phyloP scores from a whole-genome alignment of 2,329 filamentous ascomycete species.

The Fusarium sp. region DNA sequence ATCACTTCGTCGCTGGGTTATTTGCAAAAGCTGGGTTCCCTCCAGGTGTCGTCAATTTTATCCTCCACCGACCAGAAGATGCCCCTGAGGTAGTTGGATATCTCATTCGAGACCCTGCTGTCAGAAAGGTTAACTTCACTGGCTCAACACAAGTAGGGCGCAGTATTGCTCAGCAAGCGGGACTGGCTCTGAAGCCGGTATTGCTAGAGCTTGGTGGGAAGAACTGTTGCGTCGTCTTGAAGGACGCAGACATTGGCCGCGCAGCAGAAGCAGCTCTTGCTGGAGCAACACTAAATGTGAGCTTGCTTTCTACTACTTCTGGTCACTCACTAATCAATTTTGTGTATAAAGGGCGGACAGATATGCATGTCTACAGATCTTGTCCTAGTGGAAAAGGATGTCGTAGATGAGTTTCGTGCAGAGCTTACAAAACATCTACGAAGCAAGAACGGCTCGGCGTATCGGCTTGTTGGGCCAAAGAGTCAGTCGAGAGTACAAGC shows the following conservation, averaged over 20 bases:
- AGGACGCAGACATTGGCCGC: neutral
- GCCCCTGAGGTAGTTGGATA: neutral
- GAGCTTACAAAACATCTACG: neutral
- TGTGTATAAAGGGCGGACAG: neutral
- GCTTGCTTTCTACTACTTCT: accelerated
- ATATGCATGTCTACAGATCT: neutral
- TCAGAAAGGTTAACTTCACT: neutral
- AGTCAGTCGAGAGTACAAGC: neutral
- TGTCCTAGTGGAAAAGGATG: neutral
- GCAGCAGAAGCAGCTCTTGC: neutral
- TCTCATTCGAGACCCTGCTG: neutral
- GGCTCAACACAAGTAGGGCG: neutral
- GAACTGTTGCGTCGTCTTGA: neutral
- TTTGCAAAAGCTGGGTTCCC: neutral
- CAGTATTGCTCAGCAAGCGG: neutral
- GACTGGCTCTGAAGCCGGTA: neutral
- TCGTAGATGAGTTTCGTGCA: neutral
- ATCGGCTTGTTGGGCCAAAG: neutral
- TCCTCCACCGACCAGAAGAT: neutral
- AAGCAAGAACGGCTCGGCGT: accelerated
- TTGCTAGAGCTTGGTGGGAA: neutral
- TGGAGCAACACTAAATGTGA: neutral
- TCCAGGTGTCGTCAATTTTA: neutral
- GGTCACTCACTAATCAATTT: accelerated
- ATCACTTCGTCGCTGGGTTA: neutral